Conservation (phyloP, 768 basidiomycete species). For the Amanita molliuscula region DNA sequence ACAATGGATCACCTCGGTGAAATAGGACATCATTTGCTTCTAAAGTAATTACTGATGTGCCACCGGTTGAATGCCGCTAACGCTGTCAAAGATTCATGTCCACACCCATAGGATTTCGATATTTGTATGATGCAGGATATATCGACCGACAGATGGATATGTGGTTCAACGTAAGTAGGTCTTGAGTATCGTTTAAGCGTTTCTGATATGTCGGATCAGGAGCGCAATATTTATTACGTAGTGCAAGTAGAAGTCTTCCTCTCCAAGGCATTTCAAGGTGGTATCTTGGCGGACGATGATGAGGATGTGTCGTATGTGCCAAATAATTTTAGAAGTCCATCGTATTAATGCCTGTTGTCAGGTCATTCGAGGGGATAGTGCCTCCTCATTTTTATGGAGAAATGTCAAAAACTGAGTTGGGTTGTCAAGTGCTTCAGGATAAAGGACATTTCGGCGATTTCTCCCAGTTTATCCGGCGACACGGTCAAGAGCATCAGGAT, state of each 20-base stretch:
- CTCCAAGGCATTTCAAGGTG: conserved; percentile 60
- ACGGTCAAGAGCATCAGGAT: conserved; percentile 79
- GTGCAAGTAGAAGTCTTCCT: conserved; percentile 91
- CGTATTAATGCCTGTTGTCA: conserved; percentile 14
- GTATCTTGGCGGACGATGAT: conserved; percentile 48
- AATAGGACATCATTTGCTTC: conserved; percentile 76
- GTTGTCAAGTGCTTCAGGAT: conserved; percentile 83
- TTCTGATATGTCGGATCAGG: conserved; percentile 35
- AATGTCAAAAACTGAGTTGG: conserved; percentile 93
- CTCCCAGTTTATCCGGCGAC: conserved; percentile 79
- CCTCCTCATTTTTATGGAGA: conserved; percentile 98
- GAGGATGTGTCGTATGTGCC: conserved; percentile 45
- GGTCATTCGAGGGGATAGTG: conserved; percentile 77
- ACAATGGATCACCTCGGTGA: conserved; percentile 94
- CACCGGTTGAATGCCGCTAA: not conserved
- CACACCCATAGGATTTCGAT: conserved; percentile 85
- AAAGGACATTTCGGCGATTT: conserved; percentile 90
- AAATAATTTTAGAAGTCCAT: not conserved
- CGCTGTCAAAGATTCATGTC: conserved; percentile 72
- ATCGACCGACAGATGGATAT: conserved; percentile 92
- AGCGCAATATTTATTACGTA: conserved; percentile 88
- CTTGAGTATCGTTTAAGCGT: not conserved
- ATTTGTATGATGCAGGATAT: conserved; percentile 84
- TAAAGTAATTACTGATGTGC: conserved; percentile 48
- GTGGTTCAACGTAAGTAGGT: conserved; percentile 78